Percentiles rank a stretch among this genome's conserved stretches.
phyloP scores from a whole-genome alignment of 1,284 basidiomycete genomes.

The Phaffia rhodozyma region DNA sequence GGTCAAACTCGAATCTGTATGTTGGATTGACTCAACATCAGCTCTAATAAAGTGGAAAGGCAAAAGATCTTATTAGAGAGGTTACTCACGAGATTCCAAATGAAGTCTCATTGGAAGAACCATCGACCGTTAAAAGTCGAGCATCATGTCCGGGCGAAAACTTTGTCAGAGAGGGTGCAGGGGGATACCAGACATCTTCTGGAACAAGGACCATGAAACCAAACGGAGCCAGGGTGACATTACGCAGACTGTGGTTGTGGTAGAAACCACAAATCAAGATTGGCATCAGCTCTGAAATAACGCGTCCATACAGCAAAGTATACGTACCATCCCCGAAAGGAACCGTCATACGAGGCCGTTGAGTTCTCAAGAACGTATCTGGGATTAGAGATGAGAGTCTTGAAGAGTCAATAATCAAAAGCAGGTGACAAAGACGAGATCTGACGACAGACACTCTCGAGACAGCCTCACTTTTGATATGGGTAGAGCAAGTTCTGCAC shows the following conservation, averaged over 20 bases:
- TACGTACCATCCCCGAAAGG: neutral
- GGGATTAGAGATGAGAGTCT: no score
- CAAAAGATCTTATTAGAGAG: neutral
- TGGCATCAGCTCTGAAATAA: neutral
- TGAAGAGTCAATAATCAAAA: no score
- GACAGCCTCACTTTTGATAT: constrained; percentile 66
- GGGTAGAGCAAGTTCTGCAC: constrained; percentile 70
- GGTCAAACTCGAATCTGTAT: constrained; percentile 55
- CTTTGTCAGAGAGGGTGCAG: constrained; percentile 55
- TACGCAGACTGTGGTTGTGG: constrained; percentile 32
- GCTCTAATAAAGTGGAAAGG: neutral
- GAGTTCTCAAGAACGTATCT: neutral
- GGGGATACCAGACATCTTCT: constrained; percentile 40
- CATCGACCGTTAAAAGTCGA: constrained; percentile 41
- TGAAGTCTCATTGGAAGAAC: constrained; percentile 46
- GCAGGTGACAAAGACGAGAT: no score
- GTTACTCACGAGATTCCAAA: constrained; percentile 43
- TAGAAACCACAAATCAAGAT: neutral
- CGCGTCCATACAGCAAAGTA: neutral
- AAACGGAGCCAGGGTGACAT: constrained; percentile 57
- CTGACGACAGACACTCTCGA: neutral
- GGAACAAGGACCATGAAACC: constrained; percentile 74
- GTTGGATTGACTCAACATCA: neutral
- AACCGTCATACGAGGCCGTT: neutral
- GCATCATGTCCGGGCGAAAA: constrained; percentile 76